These are phyloP conservation scores for Candida ipomoeae DNA, from an alignment of 805 yeast genomes.

Conservation along the genomic window DNA sequence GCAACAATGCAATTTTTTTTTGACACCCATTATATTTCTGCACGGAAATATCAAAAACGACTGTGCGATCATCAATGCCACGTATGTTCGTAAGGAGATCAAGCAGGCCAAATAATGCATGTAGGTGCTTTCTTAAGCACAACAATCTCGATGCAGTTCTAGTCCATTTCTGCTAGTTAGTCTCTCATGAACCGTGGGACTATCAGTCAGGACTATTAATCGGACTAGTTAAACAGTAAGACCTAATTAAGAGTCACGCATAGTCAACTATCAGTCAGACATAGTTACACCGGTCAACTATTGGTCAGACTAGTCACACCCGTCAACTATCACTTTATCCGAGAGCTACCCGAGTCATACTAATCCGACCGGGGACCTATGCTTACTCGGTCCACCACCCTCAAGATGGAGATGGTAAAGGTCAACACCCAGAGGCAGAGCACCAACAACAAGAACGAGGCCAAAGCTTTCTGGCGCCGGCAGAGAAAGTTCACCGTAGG, in stretches of 20 bases:
- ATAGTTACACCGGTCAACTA: too few species aligned
- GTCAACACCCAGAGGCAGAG: conserved; percentile 81
- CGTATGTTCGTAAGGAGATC: not conserved
- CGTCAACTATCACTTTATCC: too few species aligned
- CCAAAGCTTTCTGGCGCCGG: conserved; percentile 69
- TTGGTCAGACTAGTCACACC: too few species aligned
- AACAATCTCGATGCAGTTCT: not conserved
- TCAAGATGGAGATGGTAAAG: conserved; percentile 73
- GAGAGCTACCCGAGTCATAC: too few species aligned
- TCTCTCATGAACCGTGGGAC: too few species aligned
- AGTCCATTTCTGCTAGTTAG: too few species aligned
- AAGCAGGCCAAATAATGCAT: not conserved
- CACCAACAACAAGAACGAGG: conserved; percentile 72
- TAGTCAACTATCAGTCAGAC: too few species aligned
- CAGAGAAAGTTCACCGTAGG: conserved; percentile 56
- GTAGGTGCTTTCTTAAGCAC: not conserved
- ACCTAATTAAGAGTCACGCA: too few species aligned
- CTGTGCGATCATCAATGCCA: not conserved
- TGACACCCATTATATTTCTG: not conserved
- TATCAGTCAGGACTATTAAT: too few species aligned
- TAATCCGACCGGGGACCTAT: conserved; percentile 16
- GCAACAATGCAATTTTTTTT: not conserved
- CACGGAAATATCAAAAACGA: not conserved
- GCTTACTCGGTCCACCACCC: conserved; percentile 69
- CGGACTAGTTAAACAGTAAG: too few species aligned